phyloP scores from a whole-genome alignment of 306 rosid genomes.

The Medicago ruthenica region DNA sequence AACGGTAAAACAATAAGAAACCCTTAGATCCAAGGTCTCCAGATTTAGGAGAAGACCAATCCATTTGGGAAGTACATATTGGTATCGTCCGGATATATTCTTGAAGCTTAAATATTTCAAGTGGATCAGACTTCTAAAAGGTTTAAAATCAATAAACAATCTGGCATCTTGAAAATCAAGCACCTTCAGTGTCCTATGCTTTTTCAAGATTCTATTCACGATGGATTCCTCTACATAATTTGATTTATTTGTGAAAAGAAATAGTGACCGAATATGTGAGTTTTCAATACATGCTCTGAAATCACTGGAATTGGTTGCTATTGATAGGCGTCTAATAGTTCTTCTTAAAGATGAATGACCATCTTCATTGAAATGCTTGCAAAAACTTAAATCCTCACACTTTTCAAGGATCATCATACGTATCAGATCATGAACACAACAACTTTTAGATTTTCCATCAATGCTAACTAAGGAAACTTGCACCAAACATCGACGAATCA shows the following conservation, averaged over 20 bases:
- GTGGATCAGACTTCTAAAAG: not conserved
- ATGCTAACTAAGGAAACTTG: not conserved
- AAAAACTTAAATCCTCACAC: not conserved
- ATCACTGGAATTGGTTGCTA: not conserved
- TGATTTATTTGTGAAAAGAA: not conserved
- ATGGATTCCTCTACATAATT: no score
- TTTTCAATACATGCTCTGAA: not conserved
- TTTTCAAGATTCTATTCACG: not conserved
- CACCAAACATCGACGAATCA: not conserved
- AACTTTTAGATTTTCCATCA: not conserved
- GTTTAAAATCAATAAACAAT: not conserved
- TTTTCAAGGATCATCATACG: conserved; percentile 14
- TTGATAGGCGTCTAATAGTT: not conserved
- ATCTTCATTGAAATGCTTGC: not conserved
- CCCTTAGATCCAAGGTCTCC: not conserved
- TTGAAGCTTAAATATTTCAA: conserved; percentile 7
- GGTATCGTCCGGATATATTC: no score
- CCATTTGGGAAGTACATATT: no score
- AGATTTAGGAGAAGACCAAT: not conserved
- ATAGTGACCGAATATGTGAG: not conserved
- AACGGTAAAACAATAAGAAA: no score
- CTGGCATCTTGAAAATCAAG: no score
- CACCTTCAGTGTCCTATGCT: not conserved
- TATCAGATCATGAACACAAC: not conserved
- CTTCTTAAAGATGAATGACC: not conserved